Evolutionary conservation across 495 filamentous ascomycete genomes (phyloP).

Genomic region (Xylaria acuta): DNA sequence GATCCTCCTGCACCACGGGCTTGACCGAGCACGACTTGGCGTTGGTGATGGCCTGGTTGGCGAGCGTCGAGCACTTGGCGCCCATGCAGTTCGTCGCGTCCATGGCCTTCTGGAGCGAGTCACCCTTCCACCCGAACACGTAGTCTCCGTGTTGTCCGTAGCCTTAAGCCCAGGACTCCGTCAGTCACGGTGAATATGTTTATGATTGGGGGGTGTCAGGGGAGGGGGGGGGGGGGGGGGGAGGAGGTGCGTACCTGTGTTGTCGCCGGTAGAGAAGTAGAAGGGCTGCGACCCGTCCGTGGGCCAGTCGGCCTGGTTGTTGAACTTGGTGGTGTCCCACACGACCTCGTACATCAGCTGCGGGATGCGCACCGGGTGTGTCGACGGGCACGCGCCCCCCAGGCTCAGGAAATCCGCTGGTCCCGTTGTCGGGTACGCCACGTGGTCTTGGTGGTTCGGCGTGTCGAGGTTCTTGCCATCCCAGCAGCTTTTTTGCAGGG

Average conservation of each 20-base stretch:
- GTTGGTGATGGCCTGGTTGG: constrained; percentile 44
- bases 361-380: constrained; percentile 55
- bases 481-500: constrained; percentile 53
- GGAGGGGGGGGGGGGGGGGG: no score
- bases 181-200: no score
- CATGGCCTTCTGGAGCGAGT: constrained; percentile 56
- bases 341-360: constrained; percentile 61
- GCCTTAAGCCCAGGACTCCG: no score
- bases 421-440: constrained; percentile 50
- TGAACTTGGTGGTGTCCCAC: constrained; percentile 57
- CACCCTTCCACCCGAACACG: constrained; percentile 58
- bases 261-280: constrained; percentile 52
- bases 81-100: constrained; percentile 53
- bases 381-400: constrained; percentile 54
- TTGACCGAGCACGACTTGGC: constrained; percentile 38
- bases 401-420: constrained; percentile 55
- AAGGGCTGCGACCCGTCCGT: constrained; percentile 56
- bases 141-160: constrained; percentile 58
- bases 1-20: constrained; percentile 35
- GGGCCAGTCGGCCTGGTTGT: constrained; percentile 53
- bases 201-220: no score
- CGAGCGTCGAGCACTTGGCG: constrained; percentile 45
- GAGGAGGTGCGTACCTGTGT: constrained; percentile 44
- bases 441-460: constrained; percentile 60
- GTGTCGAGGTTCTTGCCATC: constrained; percentile 61